Percentiles rank a stretch among this genome's conserved stretches.
These are phyloP conservation scores for Symbiodinium natans DNA, from an alignment of 73 alveolate genomes.

Conservation along the genomic window DNA sequence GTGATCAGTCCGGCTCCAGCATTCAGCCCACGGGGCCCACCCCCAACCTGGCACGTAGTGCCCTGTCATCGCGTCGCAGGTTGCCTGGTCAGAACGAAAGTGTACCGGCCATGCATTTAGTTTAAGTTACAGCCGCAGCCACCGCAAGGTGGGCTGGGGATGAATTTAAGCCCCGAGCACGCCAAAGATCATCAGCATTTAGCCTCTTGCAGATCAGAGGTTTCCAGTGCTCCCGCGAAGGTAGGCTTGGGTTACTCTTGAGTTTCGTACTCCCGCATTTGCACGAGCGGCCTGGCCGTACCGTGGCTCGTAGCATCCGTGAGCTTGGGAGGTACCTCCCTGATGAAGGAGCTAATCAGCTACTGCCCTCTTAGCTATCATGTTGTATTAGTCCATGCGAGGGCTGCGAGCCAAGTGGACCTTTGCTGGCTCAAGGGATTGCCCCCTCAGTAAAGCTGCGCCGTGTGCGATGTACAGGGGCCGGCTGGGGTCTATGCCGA, in stretches of 20 bases:
- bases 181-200: not conserved
- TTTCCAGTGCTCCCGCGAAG: no score
- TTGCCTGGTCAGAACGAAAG: slow-evolving; percentile 13
- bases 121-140: slow-evolving; percentile 11
- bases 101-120: not conserved
- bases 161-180: not conserved
- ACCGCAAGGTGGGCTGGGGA: slow-evolving; percentile 17
- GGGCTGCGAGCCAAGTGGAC: not conserved
- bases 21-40: not conserved
- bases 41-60: not conserved
- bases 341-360: no score
- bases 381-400: not conserved
- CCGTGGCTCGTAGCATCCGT: not conserved
- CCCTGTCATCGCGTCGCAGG: not conserved
- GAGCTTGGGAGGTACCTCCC: no score
- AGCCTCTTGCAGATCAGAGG: not conserved
- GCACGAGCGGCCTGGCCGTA: not conserved
- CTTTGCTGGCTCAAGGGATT: not conserved
- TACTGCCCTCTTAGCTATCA: no score
- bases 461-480: slow-evolving; percentile 7
- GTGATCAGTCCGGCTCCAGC: not conserved
- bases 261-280: not conserved
- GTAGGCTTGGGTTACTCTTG: not conserved
- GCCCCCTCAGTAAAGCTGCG: not conserved
- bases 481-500: slow-evolving; percentile 10